Conservation (phyloP, 257 asterid species). For the Solanum neorickii region DNA sequence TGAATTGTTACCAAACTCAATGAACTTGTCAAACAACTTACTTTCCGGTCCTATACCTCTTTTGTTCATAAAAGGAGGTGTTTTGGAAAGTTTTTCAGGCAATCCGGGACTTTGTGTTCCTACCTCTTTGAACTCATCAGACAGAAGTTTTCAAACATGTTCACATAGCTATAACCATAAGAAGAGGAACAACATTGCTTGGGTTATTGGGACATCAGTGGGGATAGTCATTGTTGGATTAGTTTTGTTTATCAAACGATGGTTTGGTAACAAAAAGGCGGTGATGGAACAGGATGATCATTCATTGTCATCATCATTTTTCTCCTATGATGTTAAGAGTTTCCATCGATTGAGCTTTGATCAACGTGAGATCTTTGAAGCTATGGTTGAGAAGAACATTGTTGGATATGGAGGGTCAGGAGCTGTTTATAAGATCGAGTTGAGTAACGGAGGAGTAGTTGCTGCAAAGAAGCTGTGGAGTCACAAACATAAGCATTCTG, state of each 20-base stretch:
- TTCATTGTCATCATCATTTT: slow-evolving; percentile 38
- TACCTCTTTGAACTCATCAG: slow-evolving; percentile 5
- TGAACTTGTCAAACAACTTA: slow-evolving; percentile 66
- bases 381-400: slow-evolving; percentile 76
- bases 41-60: slow-evolving; percentile 78
- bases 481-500: slow-evolving; percentile 31
- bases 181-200: slow-evolving; percentile 20
- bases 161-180: slow-evolving; percentile 16
- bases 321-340: slow-evolving; percentile 62
- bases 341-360: slow-evolving; percentile 79
- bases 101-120: slow-evolving; percentile 66
- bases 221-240: slow-evolving; percentile 46
- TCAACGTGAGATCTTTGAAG: slow-evolving; percentile 59
- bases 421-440: slow-evolving; percentile 66
- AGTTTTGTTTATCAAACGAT: slow-evolving; percentile 34
- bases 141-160: slow-evolving; percentile 27
- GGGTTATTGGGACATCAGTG: slow-evolving; percentile 38
- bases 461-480: slow-evolving; percentile 94
- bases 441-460: slow-evolving; percentile 51
- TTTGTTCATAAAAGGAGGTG: slow-evolving; percentile 46
- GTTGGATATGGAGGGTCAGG: slow-evolving; percentile 98
- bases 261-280: slow-evolving; percentile 29
- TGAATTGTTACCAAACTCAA: slow-evolving; percentile 51
- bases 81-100: slow-evolving; percentile 60
- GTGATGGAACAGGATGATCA: slow-evolving; percentile 32